phyloP scores from a whole-genome alignment of 139 green algal genomes.

The Coelastrella sp. region DNA sequence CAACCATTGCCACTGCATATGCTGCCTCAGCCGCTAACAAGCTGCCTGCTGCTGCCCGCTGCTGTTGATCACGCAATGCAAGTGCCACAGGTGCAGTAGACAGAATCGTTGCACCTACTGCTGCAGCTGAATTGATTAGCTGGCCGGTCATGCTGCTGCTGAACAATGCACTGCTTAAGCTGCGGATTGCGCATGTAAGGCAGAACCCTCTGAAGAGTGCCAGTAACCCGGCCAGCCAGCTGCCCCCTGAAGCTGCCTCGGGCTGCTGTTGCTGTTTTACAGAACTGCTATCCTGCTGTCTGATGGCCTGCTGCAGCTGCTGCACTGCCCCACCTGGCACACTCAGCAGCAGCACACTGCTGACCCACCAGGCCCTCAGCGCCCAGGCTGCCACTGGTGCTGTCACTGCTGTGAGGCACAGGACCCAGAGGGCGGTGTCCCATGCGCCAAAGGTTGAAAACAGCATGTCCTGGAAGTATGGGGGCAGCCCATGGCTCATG shows the following conservation, averaged over 20 bases:
- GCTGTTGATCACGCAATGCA: background rate
- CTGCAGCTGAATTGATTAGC: background rate
- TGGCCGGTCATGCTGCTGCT: background rate
- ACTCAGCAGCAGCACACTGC: constrained; percentile 15
- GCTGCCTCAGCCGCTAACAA: constrained; percentile 16
- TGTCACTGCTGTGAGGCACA: background rate
- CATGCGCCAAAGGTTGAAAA: background rate
- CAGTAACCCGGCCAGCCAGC: background rate
- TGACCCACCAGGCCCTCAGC: constrained; percentile 9
- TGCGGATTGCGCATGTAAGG: background rate
- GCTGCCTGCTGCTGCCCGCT: background rate
- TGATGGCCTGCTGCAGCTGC: constrained; percentile 14
- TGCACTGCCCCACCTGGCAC: background rate
- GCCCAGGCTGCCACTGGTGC: constrained; percentile 29
- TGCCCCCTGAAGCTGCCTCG: background rate
- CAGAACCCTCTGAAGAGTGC: background rate
- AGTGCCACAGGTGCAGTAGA: background rate
- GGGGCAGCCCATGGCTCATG: background rate
- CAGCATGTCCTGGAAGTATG: constrained; percentile 23
- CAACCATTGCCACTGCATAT: background rate
- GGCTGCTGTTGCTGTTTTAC: constrained; percentile 13
- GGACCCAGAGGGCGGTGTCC: constrained; percentile 15
- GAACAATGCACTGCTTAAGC: background rate
- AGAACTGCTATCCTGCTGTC: background rate
- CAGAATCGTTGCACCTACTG: background rate